Percentiles rank a stretch among this genome's conserved stretches.
These are phyloP conservation scores for Fusarium bulbicola DNA, from an alignment of 2,329 filamentous ascomycete species.

Conservation along the genomic window DNA sequence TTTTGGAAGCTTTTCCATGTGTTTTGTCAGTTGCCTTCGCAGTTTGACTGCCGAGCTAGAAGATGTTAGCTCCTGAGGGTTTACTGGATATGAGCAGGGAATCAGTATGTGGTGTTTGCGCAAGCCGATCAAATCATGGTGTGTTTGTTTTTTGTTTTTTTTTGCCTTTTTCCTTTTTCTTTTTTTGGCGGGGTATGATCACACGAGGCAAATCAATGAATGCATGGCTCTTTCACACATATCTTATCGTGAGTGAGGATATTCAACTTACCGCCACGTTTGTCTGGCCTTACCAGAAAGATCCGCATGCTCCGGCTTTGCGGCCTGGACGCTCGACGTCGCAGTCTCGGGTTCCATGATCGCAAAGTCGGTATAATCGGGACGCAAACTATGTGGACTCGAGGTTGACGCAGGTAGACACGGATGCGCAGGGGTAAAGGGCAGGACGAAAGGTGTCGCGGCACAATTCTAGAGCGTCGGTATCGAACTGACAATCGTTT, in stretches of 20 bases:
- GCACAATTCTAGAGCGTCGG: slow-evolving; percentile 32
- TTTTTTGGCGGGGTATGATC: slow-evolving; percentile 3
- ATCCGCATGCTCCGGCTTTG: slow-evolving; percentile 32
- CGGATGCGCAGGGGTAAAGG: slow-evolving; percentile 15
- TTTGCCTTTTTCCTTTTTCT: not conserved
- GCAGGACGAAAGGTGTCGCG: slow-evolving; percentile 24
- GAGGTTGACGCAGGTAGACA: not conserved
- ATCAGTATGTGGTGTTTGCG: slow-evolving; percentile 4
- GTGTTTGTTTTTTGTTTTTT: not conserved
- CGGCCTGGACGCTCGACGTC: slow-evolving; percentile 17
- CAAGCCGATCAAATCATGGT: slow-evolving; percentile 4
- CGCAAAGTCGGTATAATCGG: slow-evolving; percentile 18
- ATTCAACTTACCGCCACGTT: slow-evolving; percentile 51
- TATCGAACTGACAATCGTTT: slow-evolving; percentile 41
- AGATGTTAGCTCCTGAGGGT: slow-evolving; percentile 29
- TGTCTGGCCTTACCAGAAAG: slow-evolving; percentile 46
- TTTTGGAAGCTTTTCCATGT: slow-evolving; percentile 54
- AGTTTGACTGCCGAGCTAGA: slow-evolving; percentile 55
- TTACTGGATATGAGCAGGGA: slow-evolving; percentile 15
- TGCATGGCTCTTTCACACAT: not conserved
- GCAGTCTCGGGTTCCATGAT: slow-evolving; percentile 36
- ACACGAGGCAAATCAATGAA: not conserved
- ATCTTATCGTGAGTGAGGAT: not conserved
- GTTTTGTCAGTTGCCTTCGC: slow-evolving; percentile 54
- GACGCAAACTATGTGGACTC: slow-evolving; percentile 15